Evolutionary conservation across 1,284 basidiomycete genomes (phyloP).

Genomic region (Amylostereum chailletii): DNA sequence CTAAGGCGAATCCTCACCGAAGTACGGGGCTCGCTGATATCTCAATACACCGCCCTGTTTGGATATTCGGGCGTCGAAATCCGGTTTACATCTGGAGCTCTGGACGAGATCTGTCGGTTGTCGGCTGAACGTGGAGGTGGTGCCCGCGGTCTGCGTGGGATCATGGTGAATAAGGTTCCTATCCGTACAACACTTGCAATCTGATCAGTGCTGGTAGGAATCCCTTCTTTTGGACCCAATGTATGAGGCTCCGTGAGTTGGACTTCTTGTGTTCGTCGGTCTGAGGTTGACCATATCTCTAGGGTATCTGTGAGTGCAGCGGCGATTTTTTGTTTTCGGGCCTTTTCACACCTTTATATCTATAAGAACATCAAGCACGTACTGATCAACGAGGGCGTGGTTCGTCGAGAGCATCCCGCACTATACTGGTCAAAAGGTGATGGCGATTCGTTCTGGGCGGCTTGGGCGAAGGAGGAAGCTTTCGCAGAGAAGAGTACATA

Average conservation of each 20-base stretch:
- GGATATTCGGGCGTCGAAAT: conserved; percentile 76
- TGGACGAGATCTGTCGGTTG: conserved; percentile 71
- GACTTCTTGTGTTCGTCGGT: not conserved
- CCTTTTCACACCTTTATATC: not conserved
- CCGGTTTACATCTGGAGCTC: conserved; percentile 67
- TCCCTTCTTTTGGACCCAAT: conserved; percentile 74
- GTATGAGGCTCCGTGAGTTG: conserved; percentile 85
- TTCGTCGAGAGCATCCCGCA: conserved; percentile 38
- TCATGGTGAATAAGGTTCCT: conserved; percentile 53
- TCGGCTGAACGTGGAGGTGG: conserved; percentile 81
- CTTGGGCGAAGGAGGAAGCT: conserved; percentile 46
- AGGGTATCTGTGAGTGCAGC: conserved; percentile 35
- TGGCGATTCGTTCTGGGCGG: conserved; percentile 40
- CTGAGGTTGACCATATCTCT: conserved; percentile 5
- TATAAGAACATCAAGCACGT: conserved; percentile 51
- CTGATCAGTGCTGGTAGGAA: conserved; percentile 40
- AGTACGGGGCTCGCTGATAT: conserved; percentile 83
- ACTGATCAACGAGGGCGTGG: conserved; percentile 48
- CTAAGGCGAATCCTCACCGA: conserved; percentile 87
- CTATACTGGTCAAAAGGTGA: conserved; percentile 58
- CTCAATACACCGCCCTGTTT: conserved; percentile 83
- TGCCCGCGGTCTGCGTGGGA: conserved; percentile 80
- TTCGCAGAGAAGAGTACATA: conserved; percentile 7
- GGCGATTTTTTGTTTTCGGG: too few relatives aligned
- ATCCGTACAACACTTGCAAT: not conserved